Base-by-base conservation (phyloP, 306 rosid genomes). In the Pterocarpus santalinus region DNA sequence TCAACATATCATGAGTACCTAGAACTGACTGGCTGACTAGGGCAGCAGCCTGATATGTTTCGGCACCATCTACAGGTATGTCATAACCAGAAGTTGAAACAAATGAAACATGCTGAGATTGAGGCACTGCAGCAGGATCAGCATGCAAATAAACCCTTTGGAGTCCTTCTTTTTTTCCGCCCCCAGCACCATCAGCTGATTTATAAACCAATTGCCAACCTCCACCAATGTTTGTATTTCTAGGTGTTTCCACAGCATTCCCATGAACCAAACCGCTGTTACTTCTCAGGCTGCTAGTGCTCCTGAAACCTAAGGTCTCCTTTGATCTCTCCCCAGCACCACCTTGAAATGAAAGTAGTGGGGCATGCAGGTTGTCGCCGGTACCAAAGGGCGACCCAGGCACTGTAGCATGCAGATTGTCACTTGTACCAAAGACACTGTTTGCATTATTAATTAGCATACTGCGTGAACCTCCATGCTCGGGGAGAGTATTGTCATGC, bases 141-240 rank as follows among this genome's bases (percentile, higher is more conserved):
- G 96, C 93, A 72, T 86, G 98, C 88, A 95, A 80, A 86, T 91
- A 95, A 70, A 95, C 92, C 85, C 98, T 90, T 82, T 93, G 90
- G 79, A 91, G 87, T 10, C 92, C 93, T 83, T 88, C 97, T 76
- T 86, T 85, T 56, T 79, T 90, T 64, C 95, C 95, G 80, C 80
- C 73, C 15, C 63, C 70, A 35, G 61, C 92, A 56, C 79, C 79
- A 71, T 88, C 97, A 2, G 91, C 74, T 89, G 92, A 78, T 82
- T 93, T 95, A 88, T 93, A 95, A 32, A 93, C 96, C 85, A 95
- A 88, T 69, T 95, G 96, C 99, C 99, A 95, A 53, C 99, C 98
- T 16, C 99, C 98, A 44, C 99, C 99, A 69, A 95, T 95, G 77
- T 86, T 90, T 56, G 92, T 89, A 84, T 88, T 89, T 78, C 84